A percentile compares a stretch with the other conserved stretches of the same genome.
phyloP scores from a whole-genome alignment of 2,329 filamentous ascomycete genomes.

The Whalleya microplaca region DNA sequence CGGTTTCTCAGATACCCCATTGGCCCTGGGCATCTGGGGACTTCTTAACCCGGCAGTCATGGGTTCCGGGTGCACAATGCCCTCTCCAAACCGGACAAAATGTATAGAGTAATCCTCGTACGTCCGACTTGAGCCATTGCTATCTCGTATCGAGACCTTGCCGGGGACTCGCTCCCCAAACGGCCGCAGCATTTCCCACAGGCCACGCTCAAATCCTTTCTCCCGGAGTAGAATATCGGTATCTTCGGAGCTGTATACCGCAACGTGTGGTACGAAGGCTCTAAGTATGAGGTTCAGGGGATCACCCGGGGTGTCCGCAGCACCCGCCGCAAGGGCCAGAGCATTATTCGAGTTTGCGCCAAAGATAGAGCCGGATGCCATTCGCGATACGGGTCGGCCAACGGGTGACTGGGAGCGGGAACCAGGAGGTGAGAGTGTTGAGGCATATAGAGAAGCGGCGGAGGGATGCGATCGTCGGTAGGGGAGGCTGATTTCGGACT shows the following conservation, averaged over 20 bases:
- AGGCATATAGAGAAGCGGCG: conserved; percentile 65
- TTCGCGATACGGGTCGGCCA: conserved; percentile 60
- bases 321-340: conserved; percentile 46
- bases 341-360: conserved; percentile 49
- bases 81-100: conserved; percentile 73
- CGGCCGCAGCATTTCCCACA: conserved; percentile 84
- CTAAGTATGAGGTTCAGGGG: conserved; percentile 72
- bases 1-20: conserved; percentile 35
- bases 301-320: conserved; percentile 53
- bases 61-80: conserved; percentile 55
- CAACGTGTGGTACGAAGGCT: conserved; percentile 87
- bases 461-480: conserved; percentile 60
- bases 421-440: conserved; percentile 68
- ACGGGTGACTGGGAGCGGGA: conserved; percentile 71
- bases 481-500: conserved; percentile 57
- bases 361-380: conserved; percentile 62
- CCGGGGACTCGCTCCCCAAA: conserved; percentile 89
- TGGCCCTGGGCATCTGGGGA: conserved; percentile 24
- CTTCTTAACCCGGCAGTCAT: conserved; percentile 40
- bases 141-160: conserved; percentile 89
- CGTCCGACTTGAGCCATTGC: conserved; percentile 77
- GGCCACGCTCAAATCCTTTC: conserved; percentile 82
- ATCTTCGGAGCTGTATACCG: conserved; percentile 83
- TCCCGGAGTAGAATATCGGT: conserved; percentile 77
- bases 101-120: conserved; percentile 91